A percentile compares a stretch with the other conserved stretches of the same genome.
Conservation (phyloP, 192 early-diverging fungal species). For the Mortierella hygrophila region DNA sequence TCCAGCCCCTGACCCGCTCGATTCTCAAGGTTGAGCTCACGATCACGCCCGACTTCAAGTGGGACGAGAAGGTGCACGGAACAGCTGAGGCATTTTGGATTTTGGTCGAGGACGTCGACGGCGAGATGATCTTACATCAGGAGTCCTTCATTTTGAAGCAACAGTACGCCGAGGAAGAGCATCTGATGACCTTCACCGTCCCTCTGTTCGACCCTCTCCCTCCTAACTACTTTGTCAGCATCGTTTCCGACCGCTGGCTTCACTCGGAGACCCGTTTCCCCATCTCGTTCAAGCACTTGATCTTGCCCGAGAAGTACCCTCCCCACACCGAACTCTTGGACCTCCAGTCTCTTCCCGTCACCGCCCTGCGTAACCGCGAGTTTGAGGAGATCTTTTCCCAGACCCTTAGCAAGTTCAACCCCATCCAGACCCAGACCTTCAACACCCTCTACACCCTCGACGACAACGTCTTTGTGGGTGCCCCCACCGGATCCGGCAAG, state of each 20-base stretch:
- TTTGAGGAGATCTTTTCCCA: conserved; percentile 78
- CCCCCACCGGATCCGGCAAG: conserved; percentile 95
- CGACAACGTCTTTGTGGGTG: conserved; percentile 92
- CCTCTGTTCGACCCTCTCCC: conserved; percentile 93
- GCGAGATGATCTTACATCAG: conserved; percentile 88
- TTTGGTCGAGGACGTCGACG: conserved; percentile 94
- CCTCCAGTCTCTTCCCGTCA: conserved; percentile 88
- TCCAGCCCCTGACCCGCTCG: conserved; percentile 94
- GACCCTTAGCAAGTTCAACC: conserved; percentile 83
- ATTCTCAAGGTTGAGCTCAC: conserved; percentile 92
- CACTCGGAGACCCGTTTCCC: conserved; percentile 92
- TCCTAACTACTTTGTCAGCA: conserved; percentile 95
- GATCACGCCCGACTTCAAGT: conserved; percentile 94
- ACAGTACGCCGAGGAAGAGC: conserved; percentile 86
- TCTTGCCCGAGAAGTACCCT: conserved; percentile 91
- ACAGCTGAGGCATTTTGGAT: conserved; percentile 94
- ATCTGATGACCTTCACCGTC: conserved; percentile 90
- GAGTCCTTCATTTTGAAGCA: conserved; percentile 94
- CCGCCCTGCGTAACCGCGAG: conserved; percentile 81
- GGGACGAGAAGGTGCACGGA: conserved; percentile 90
- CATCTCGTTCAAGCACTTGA: conserved; percentile 93
- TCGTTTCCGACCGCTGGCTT: conserved; percentile 97
- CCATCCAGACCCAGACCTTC: conserved; percentile 97
- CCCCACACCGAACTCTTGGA: conserved; percentile 97
- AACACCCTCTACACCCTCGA: conserved; percentile 90